Percentiles rank a stretch among this genome's conserved stretches.
phyloP scores from a whole-genome alignment of 306 rosid species.

The Lotus japonicus region DNA sequence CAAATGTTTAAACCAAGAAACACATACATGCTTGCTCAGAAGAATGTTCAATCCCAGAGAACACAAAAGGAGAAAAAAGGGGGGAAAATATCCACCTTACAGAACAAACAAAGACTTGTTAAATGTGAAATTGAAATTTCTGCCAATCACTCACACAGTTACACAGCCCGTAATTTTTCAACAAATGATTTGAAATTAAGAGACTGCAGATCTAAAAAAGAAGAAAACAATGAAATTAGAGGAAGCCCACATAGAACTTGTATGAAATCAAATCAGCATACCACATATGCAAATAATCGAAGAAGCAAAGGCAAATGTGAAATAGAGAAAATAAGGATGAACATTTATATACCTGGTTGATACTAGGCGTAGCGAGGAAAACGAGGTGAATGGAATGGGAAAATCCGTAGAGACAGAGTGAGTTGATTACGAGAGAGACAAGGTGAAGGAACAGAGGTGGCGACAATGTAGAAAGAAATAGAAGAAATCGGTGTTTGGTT shows the following conservation, averaged over 20 bases:
- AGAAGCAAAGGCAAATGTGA: not conserved
- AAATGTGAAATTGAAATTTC: not conserved
- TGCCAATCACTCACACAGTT: not conserved
- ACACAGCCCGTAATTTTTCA: not conserved
- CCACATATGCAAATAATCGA: not conserved
- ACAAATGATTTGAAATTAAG: not conserved
- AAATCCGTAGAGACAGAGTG: not conserved
- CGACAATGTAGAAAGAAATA: no score
- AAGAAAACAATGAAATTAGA: constrained; percentile 10
- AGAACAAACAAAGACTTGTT: not conserved
- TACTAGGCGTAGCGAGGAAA: constrained; percentile 20
- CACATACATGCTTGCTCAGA: not conserved
- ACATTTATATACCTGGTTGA: not conserved
- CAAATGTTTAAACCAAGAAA: constrained; percentile 8
- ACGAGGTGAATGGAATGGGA: constrained; percentile 15
- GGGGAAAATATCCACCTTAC: not conserved
- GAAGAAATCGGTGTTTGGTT: no score
- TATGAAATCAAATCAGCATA: constrained; percentile 16
- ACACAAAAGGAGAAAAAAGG: not conserved
- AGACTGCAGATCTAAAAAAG: constrained; percentile 24
- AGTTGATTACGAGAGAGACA: not conserved
- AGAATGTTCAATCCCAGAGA: not conserved
- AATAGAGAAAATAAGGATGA: not conserved
- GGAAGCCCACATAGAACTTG: not conserved
- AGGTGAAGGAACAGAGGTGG: constrained; percentile 8